Evolutionary conservation across 2,329 filamentous ascomycete genomes (phyloP).

Genomic region (Xylariaceae sp.): DNA sequence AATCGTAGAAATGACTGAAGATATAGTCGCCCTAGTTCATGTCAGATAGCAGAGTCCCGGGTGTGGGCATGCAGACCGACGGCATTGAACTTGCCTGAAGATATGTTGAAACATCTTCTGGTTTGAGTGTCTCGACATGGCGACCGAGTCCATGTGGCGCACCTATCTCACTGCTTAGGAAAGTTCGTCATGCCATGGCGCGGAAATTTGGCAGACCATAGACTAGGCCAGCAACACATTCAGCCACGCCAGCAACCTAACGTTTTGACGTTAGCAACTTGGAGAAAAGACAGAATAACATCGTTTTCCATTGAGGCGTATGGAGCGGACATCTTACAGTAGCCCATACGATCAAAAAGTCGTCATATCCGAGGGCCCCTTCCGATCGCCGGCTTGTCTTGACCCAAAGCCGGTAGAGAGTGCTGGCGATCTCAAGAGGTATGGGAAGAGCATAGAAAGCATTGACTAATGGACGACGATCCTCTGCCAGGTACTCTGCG

Average conservation of each 20-base stretch:
- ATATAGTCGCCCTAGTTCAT: constrained; percentile 25
- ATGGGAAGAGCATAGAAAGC: constrained; percentile 24
- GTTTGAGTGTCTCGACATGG: constrained; percentile 20
- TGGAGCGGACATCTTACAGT: constrained; percentile 16
- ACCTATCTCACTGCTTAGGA: constrained; percentile 16
- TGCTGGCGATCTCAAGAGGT: constrained; percentile 24
- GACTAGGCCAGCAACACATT: constrained; percentile 21
- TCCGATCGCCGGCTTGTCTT: constrained; percentile 18
- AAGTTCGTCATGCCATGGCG: background rate
- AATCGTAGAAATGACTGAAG: constrained; percentile 27
- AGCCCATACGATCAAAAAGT: constrained; percentile 27
- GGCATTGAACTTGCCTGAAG: constrained; percentile 16
- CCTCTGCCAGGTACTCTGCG: constrained; percentile 22
- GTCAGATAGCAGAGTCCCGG: constrained; percentile 6
- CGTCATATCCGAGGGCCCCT: constrained; percentile 19
- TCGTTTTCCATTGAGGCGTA: background rate
- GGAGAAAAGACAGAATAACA: background rate
- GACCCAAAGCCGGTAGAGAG: constrained; percentile 20
- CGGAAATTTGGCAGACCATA: constrained; percentile 17
- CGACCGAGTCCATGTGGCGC: constrained; percentile 23
- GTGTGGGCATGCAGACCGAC: background rate
- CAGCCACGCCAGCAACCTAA: constrained; percentile 19
- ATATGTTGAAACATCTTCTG: constrained; percentile 14
- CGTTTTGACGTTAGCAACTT: background rate
- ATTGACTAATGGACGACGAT: constrained; percentile 16